phyloP scores from a whole-genome alignment of 768 basidiomycete species.

The Mycena indigotica region DNA sequence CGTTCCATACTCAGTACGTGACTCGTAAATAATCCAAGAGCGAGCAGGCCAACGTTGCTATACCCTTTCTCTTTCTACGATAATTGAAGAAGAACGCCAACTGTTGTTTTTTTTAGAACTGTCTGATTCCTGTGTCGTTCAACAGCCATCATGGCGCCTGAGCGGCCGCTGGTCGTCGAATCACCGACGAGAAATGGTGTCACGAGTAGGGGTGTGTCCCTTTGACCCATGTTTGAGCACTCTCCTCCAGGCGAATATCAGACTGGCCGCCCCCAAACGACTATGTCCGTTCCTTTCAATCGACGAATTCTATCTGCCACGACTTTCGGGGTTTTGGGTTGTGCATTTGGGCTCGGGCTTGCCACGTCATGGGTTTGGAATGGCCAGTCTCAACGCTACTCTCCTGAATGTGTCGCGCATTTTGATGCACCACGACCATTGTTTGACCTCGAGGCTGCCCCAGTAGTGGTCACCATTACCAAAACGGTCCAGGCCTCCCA shows the following conservation, averaged over 20 bases:
- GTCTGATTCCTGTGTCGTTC: too few species aligned
- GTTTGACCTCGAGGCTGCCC: constrained; percentile 4
- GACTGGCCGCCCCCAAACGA: not conserved
- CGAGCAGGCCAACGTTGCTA: constrained; percentile 6
- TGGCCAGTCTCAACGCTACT: not conserved
- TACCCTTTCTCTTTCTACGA: not conserved
- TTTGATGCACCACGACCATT: constrained; percentile 11
- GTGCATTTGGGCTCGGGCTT: constrained; percentile 12
- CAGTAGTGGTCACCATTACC: not conserved
- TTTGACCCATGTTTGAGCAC: not conserved
- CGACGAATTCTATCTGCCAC: constrained; percentile 11
- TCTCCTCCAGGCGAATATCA: not conserved
- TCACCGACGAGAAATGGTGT: not conserved
- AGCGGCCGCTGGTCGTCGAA: not conserved
- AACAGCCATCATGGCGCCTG: constrained; percentile 1
- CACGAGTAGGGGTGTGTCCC: too few species aligned
- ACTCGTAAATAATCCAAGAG: constrained; percentile 1
- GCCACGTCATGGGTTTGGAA: constrained; percentile 6
- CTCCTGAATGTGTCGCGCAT: constrained; percentile 11
- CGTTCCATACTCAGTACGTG: not conserved
- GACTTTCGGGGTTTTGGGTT: constrained; percentile 11
- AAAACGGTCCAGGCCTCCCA: not conserved
- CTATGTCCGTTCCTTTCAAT: not conserved
- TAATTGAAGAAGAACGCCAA: not conserved
- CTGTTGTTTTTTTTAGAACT: not conserved